These are phyloP conservation scores for Blastobotrys malaysiensis DNA, from an alignment of 1,139 yeast species.

Conservation along the genomic window DNA sequence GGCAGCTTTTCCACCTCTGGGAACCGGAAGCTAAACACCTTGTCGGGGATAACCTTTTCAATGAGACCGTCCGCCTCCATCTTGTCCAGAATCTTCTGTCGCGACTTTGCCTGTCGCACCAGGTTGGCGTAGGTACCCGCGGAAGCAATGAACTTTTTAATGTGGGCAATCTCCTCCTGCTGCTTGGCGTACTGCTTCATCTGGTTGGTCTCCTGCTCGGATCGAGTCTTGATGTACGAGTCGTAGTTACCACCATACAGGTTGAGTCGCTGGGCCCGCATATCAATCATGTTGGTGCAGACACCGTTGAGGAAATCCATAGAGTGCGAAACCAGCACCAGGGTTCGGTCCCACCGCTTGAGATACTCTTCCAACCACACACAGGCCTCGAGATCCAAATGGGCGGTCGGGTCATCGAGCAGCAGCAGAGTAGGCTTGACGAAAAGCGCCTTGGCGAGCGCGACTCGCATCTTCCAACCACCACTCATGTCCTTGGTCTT, in stretches of 20 bases:
- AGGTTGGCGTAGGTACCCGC: conserved; percentile 99
- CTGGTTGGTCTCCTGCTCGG: conserved; percentile 93
- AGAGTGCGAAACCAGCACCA: conserved; percentile 94
- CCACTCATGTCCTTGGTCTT: conserved; percentile 99
- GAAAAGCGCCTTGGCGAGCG: conserved; percentile 64
- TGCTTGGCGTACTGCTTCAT: conserved; percentile 96
- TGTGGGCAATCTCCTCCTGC: conserved; percentile 98
- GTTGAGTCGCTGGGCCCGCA: conserved; percentile 71
- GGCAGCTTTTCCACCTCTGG: conserved; percentile 96
- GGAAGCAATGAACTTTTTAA: conserved; percentile 96
- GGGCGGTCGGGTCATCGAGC: conserved; percentile 96
- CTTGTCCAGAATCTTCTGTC: conserved; percentile 98
- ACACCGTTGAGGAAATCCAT: conserved; percentile 99
- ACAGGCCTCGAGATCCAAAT: conserved; percentile 98
- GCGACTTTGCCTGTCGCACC: conserved; percentile 97
- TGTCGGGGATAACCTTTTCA: conserved; percentile 88
- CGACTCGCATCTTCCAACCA: conserved; percentile 94
- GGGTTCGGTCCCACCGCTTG: conserved; percentile 87
- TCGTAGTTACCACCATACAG: conserved; percentile 98
- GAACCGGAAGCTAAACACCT: conserved; percentile 88
- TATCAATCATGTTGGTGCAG: conserved; percentile 95
- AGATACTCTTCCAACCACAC: conserved; percentile 99
- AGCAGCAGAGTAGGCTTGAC: conserved; percentile 26
- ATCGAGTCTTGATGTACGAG: conserved; percentile 88
- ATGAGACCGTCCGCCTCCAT: conserved; percentile 99